Evolutionary conservation across 768 basidiomycete species (phyloP).

Genomic region (Pleurotus sapidus): DNA sequence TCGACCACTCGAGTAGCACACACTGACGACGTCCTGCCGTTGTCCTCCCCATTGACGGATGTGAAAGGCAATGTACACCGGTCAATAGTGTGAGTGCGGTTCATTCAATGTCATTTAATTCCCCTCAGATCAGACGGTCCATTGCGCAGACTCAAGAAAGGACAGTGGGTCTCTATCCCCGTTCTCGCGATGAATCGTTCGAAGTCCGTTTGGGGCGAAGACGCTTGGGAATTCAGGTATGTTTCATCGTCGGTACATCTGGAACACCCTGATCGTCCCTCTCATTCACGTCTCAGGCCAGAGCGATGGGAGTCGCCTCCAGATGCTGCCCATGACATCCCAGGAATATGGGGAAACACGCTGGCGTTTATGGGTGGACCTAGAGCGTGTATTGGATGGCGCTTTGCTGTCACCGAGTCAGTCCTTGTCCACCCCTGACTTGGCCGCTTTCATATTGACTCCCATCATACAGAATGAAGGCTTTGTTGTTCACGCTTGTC

Average conservation of each 20-base stretch:
- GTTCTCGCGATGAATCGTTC: slow-evolving; percentile 40
- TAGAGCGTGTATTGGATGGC: slow-evolving; percentile 46
- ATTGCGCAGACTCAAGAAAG: slow-evolving; percentile 13
- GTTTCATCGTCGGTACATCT: slow-evolving; percentile 15
- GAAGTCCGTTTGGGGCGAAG: slow-evolving; percentile 45
- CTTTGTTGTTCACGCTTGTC: slow-evolving; percentile 45
- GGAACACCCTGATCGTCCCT: not conserved
- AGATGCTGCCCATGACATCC: slow-evolving; percentile 30
- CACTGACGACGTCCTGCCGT: slow-evolving; percentile 35
- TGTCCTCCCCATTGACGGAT: slow-evolving; percentile 31
- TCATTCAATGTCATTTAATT: too few relatives aligned
- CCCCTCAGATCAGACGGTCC: too few relatives aligned
- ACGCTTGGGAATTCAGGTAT: slow-evolving; percentile 48
- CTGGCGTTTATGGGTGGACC: slow-evolving; percentile 50
- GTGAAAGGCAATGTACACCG: slow-evolving; percentile 25
- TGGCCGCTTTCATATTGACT: not conserved
- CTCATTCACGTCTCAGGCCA: slow-evolving; percentile 28
- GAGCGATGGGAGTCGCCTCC: slow-evolving; percentile 48
- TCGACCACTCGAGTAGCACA: slow-evolving; percentile 27
- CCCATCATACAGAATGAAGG: slow-evolving; percentile 29
- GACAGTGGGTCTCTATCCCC: slow-evolving; percentile 25
- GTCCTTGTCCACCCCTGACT: slow-evolving; percentile 13
- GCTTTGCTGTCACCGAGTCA: slow-evolving; percentile 48
- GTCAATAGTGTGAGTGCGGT: slow-evolving; percentile 21
- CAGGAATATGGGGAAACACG: slow-evolving; percentile 44